phyloP scores from a whole-genome alignment of 768 basidiomycete genomes.

The Lactarius pseudohatsudake region DNA sequence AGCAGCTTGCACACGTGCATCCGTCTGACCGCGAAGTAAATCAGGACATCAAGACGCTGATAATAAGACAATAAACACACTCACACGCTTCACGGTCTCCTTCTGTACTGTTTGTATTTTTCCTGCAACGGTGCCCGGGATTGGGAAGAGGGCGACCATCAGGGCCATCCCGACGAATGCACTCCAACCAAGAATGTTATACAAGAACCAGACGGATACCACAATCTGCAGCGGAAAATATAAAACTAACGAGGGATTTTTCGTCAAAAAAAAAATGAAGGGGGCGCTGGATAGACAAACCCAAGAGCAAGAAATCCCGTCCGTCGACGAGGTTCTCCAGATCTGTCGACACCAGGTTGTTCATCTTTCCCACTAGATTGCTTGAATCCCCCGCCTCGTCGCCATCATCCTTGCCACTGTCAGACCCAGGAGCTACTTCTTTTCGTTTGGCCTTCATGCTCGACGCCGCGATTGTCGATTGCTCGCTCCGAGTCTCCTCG shows the following conservation, averaged over 20 bases:
- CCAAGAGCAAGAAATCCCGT: too few species aligned
- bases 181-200: too few species aligned
- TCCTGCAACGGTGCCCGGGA: constrained; percentile 43
- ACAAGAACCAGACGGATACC: too few species aligned
- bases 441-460: constrained; percentile 29
- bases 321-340: too few species aligned
- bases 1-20: constrained; percentile 46
- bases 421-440: constrained; percentile 1
- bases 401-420: constrained; percentile 1
- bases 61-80: constrained; percentile 7
- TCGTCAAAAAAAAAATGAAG: too few species aligned
- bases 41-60: not conserved
- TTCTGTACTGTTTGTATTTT: constrained; percentile 39
- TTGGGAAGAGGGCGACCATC: constrained; percentile 43
- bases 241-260: too few species aligned
- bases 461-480: constrained; percentile 19
- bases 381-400: constrained; percentile 29
- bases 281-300: too few species aligned
- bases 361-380: constrained; percentile 72
- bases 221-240: too few species aligned
- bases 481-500: constrained; percentile 26
- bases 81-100: constrained; percentile 43
- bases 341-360: constrained; percentile 72
- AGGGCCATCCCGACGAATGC: constrained; percentile 43
- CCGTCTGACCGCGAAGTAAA: constrained; percentile 38